A percentile compares a stretch with the other conserved stretches of the same genome.
Evolutionary conservation across 176 grass and related monocot species (phyloP).

Genomic region (Phragmites australis): DNA sequence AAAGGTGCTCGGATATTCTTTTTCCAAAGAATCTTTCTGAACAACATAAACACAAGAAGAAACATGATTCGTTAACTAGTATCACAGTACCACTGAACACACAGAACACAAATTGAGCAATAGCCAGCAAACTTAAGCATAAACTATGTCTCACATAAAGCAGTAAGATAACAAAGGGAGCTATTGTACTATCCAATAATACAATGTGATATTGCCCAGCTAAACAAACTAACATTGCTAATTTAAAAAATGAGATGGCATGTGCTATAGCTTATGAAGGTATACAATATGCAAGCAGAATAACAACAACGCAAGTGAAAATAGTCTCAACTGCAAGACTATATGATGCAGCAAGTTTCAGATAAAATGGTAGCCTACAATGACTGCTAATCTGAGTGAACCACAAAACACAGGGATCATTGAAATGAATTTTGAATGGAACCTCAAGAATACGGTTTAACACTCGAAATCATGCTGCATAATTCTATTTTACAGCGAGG

Average conservation of each 20-base stretch:
- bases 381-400: conserved; percentile 1
- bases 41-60: conserved; percentile 16
- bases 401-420: conserved; percentile 2
- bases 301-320: not conserved
- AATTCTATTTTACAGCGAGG: not conserved
- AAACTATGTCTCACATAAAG: not conserved
- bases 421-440: conserved; percentile 21
- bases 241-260: not conserved
- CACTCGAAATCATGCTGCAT: not conserved
- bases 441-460: not conserved
- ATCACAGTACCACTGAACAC: not conserved
- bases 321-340: not conserved
- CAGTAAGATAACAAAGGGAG: not conserved
- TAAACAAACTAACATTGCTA: conserved; percentile 13
- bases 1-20: not conserved
- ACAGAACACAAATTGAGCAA: not conserved
- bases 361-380: not conserved
- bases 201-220: not conserved
- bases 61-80: not conserved
- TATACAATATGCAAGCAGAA: not conserved
- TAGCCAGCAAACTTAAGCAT: conserved; percentile 4
- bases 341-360: not conserved
- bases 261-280: not conserved
- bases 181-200: not conserved
- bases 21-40: conserved; percentile 15